Conservation (phyloP, 495 filamentous ascomycete species). For the Trichoderma erinaceum region DNA sequence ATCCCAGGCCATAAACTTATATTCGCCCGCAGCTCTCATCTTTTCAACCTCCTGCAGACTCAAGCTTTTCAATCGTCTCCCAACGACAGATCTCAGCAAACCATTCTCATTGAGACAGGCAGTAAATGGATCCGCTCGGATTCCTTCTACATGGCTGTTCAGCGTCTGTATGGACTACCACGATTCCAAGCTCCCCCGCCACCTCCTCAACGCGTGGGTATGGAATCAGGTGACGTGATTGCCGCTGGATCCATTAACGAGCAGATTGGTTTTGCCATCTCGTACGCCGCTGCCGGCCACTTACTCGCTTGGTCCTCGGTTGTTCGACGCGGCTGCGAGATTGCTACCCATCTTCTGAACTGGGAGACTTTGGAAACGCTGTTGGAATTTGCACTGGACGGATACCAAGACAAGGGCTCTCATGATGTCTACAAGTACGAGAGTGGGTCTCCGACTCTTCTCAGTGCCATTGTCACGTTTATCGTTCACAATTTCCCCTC, state of each 20-base stretch:
- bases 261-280: constrained; percentile 43
- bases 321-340: constrained; percentile 37
- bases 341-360: constrained; percentile 39
- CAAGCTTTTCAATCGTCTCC: constrained; percentile 18
- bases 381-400: constrained; percentile 31
- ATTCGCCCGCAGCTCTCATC: constrained; percentile 42
- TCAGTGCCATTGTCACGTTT: constrained; percentile 36
- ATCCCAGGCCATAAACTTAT: constrained; percentile 48
- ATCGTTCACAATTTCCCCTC: constrained; percentile 41
- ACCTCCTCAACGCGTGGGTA: constrained; percentile 20
- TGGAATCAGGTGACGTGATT: constrained; percentile 19
- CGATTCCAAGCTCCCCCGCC: constrained; percentile 25
- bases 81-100: constrained; percentile 24
- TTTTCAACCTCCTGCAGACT: constrained; percentile 32
- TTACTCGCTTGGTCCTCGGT: constrained; percentile 42
- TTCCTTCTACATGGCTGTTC: constrained; percentile 42
- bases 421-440: constrained; percentile 28
- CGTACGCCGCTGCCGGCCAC: constrained; percentile 48
- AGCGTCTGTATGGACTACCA: constrained; percentile 44
- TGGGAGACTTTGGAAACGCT: constrained; percentile 52
- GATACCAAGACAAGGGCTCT: background rate
- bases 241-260: constrained; percentile 30
- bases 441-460: constrained; percentile 26
- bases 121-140: constrained; percentile 46
- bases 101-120: constrained; percentile 38